phyloP scores from a whole-genome alignment of 2,329 filamentous ascomycete genomes.

The Hypoxylon sp. region DNA sequence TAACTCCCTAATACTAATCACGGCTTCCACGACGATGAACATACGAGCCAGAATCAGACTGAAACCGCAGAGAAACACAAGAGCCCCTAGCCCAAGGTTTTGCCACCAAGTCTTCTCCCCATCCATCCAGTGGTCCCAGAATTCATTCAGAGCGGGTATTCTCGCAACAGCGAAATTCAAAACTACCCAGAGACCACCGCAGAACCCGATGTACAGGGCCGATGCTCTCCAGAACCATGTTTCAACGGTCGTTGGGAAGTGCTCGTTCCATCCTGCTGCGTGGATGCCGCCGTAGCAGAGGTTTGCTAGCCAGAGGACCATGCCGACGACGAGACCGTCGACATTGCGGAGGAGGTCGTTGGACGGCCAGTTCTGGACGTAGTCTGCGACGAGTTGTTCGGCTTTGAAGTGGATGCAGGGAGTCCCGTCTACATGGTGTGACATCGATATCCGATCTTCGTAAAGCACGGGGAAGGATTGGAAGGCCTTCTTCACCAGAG shows the following conservation, averaged over 20 bases:
- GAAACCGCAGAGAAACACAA: conserved; percentile 12
- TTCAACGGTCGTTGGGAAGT: conserved; percentile 46
- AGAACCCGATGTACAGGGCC: conserved; percentile 40
- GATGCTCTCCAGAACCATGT: conserved; percentile 44
- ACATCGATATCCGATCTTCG: conserved; percentile 16
- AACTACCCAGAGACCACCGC: conserved; percentile 29
- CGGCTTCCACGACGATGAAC: conserved; percentile 46
- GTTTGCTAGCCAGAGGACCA: conserved; percentile 25
- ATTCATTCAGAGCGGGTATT: conserved; percentile 15
- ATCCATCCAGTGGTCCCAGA: conserved; percentile 19
- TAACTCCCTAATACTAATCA: conserved; percentile 44
- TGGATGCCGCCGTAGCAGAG: conserved; percentile 39
- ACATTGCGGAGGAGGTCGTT: conserved; percentile 29
- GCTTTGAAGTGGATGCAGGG: conserved; percentile 10
- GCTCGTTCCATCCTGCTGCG: conserved; percentile 47
- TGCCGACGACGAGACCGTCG: conserved; percentile 20
- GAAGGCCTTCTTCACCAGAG: conserved; percentile 4
- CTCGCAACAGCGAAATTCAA: conserved; percentile 25
- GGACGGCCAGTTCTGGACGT: conserved; percentile 23
- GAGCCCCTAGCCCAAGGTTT: conserved; percentile 9
- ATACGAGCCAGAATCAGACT: conserved; percentile 38
- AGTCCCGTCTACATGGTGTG: background rate
- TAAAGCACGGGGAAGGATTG: background rate
- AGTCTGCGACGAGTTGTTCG: conserved; percentile 21
- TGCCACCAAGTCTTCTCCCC: conserved; percentile 34